Evolutionary conservation across 2,329 filamentous ascomycete genomes (phyloP).

Genomic region (Berkeleyomyces basicola): DNA sequence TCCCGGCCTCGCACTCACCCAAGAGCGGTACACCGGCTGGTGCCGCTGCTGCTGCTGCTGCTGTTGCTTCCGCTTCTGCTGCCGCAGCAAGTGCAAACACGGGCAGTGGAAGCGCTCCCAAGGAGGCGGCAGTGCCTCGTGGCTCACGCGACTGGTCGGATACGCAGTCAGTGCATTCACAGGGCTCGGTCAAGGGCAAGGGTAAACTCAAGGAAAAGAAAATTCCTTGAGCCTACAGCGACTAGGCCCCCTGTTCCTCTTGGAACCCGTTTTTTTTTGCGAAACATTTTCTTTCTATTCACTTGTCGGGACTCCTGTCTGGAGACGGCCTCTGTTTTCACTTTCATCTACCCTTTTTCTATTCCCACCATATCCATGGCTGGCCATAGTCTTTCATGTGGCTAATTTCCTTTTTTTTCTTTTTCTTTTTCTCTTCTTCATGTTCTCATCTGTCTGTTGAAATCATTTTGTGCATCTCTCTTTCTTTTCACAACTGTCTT

Average conservation of each 20-base stretch:
- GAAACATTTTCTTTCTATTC: background rate
- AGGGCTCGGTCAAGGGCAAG: slow-evolving; percentile 5
- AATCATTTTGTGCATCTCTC: background rate
- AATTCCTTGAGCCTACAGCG: background rate
- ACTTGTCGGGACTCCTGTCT: background rate
- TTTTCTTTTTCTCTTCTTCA: background rate
- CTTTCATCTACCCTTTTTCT: background rate
- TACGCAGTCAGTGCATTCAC: slow-evolving; percentile 6
- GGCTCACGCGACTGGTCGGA: slow-evolving; percentile 4
- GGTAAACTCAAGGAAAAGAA: slow-evolving; percentile 10
- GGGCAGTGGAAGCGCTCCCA: background rate
- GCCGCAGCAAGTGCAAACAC: background rate
- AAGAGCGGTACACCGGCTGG: background rate
- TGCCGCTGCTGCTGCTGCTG: background rate
- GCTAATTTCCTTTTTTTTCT: slow-evolving; percentile 1
- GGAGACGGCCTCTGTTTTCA: background rate
- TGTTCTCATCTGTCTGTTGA: no score
- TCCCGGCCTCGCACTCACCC: slow-evolving; percentile 21
- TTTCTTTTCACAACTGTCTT: background rate
- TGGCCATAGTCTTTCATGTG: background rate
- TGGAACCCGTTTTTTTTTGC: background rate
- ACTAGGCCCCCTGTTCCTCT: background rate
- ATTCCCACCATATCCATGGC: background rate
- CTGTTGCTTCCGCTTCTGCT: background rate
- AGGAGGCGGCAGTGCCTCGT: background rate